Evolutionary conservation across 371 early-diverging fungal genomes (phyloP), one percentile per base, ranked within the genome.

Genomic region (Rhizopus sp.): DNA sequence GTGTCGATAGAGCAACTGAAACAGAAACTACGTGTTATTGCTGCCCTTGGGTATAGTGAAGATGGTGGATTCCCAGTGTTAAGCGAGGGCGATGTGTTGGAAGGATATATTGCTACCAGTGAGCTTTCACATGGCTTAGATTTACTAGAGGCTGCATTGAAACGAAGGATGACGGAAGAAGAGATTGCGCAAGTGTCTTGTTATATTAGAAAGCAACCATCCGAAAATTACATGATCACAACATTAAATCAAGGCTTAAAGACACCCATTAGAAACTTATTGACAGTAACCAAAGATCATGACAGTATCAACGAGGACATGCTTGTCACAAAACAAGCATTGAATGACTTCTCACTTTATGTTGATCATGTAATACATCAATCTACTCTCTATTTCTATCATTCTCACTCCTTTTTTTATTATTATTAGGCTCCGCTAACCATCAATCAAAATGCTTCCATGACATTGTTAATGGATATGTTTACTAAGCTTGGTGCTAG

Each of bases 61-160:
- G 88, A 87, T 57, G 84, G 85, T n/a, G 97, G 97, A 3, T 89
- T 94, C 52, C 94, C 96, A 3, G 83, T 97, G 15, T 69, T 97
- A 12, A 84, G 90, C 47, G 64, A 76, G 40, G 81, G 78, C 15
- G 64, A 80, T 38, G 63, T 82, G 1, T 68, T 97, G 8, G 82
- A 92, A 10, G 96, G 97, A 0, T 97, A 91, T 64, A 88, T 96
- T 49, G 90, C 89, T 0, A 86, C 86, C 16, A 82, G 82, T 29
- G 97, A 97, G 60, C 67, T 97, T 9, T 68, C 82, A n/a, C 91
- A 92, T 62, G 93, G 90, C 0, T 57, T 92, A 35, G 73, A 75
- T 34, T 70, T 71, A 37, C 62, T 83, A 40, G 73, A 69, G 50
- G 53, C 60, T 10, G 69, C 60, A 7, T 55, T 65, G 45, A 69